phyloP scores from a whole-genome alignment of 2,329 filamentous ascomycete species.

The Xylariomycetidae sp. region DNA sequence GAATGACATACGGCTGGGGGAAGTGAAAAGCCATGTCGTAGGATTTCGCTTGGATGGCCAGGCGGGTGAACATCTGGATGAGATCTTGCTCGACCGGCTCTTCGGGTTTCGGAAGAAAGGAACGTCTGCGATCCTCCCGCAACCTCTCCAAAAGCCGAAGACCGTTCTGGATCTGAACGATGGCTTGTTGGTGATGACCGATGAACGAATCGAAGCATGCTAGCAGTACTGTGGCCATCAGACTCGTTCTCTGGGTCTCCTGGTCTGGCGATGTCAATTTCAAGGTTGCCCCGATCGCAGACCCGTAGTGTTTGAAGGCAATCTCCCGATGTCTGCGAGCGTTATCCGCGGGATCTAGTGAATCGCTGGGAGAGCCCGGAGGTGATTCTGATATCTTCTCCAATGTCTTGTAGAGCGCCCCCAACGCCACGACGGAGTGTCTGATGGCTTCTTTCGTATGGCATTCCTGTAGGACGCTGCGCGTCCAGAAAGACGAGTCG shows the following conservation, averaged over 20 bases:
- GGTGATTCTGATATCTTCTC: constrained; percentile 52
- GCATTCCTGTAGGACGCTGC: constrained; percentile 58
- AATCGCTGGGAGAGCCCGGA: constrained; percentile 39
- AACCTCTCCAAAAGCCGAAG: constrained; percentile 50
- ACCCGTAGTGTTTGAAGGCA: constrained; percentile 55
- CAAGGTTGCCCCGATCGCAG: constrained; percentile 48
- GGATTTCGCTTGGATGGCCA: constrained; percentile 62
- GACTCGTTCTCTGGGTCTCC: constrained; percentile 45
- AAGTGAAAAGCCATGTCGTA: constrained; percentile 68
- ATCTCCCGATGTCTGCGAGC: constrained; percentile 53
- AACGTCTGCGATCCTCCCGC: constrained; percentile 38
- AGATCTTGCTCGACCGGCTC: constrained; percentile 55
- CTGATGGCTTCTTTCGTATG: constrained; percentile 57
- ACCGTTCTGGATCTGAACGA: constrained; percentile 56
- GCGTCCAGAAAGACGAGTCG: constrained; percentile 61
- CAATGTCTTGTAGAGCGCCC: constrained; percentile 62
- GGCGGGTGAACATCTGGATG: constrained; percentile 57
- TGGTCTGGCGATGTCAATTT: constrained; percentile 38
- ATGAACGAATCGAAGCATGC: constrained; percentile 67
- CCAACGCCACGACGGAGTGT: constrained; percentile 62
- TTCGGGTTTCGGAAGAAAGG: constrained; percentile 35
- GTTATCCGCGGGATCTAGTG: constrained; percentile 30
- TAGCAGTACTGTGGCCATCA: constrained; percentile 63
- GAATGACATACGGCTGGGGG: constrained; percentile 56
- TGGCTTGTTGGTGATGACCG: constrained; percentile 58